Base-by-base conservation (phyloP, 495 filamentous ascomycete genomes). In the Darksidea phi region DNA sequence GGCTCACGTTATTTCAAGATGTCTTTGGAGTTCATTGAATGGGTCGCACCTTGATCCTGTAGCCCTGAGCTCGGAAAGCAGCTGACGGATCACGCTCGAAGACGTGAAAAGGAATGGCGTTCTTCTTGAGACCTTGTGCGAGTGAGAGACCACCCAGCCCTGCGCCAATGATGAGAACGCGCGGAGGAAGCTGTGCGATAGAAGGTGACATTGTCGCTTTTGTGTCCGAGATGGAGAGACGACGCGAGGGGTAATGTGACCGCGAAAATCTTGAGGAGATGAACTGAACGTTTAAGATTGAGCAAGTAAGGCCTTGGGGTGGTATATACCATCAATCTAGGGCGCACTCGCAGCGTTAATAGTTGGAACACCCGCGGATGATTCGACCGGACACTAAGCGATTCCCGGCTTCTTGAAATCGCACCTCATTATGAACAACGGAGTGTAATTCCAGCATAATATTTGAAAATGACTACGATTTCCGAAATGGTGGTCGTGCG, bases 101-200 rank as follows among this genome's bases (percentile, higher is more conserved):
- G 48, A 70, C 37, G 25, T 51, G 60, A 21, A 67, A 61, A 6
- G 52, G 54, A 52, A 70, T 56, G 32, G 37, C 48, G 23, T 54
- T 67, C 45, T 77, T 78, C 50, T 77, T 76, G 32, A 86, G 79
- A 36, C 76, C 77, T 60, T 87, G 84, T 2, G 83, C 84, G 12
- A 87, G 73, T 4, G 80, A 73, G 10, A 85, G 76, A 38, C 84
- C 83, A 23, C 79, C 81, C 58, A 87, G 77, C 18, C 84, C 84
- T 15, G 79, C 84, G 1, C 84, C 84, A 57, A 82, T 72, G 68
- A 86, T 83, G 46, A 86, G 61, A 18, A 86, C 55, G 15, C 51
- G 59, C 24, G 59, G 59, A 13, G 50, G 50, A 17, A 57, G 59
- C 20, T 54, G 46, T 28, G 48, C 21, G 7, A 48, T 59, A 15